These are phyloP conservation scores for Puccinia novopanici DNA, from an alignment of 1,284 basidiomycete species.

Conservation along the genomic window DNA sequence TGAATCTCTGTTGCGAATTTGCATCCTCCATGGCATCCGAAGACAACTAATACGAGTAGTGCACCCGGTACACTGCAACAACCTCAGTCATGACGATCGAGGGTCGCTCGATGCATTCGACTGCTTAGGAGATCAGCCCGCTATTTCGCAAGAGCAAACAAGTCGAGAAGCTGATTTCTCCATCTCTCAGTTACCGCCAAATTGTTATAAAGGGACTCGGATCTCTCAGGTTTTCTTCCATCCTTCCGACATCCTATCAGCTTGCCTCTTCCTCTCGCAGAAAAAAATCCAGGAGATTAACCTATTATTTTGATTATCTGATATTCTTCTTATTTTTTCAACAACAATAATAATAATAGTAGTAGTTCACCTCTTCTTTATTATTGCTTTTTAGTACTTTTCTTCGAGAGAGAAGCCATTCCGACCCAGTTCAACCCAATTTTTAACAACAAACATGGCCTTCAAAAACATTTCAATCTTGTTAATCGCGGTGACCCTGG, in stretches of 20 bases:
- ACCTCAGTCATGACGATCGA: conserved; percentile 11
- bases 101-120: background rate
- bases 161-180: background rate
- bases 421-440: background rate
- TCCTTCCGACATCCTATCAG: conserved; percentile 2
- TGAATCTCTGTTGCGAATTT: background rate
- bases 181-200: background rate
- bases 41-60: background rate
- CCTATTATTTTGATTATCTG: background rate
- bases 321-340: background rate
- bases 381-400: background rate
- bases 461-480: conserved; percentile 22
- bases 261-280: background rate
- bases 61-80: background rate
- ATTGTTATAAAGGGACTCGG: background rate
- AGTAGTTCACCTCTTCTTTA: background rate
- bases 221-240: background rate
- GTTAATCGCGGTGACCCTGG: background rate
- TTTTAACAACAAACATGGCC: background rate
- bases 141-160: background rate
- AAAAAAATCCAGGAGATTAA: conserved; percentile 20
- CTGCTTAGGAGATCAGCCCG: conserved; percentile 2
- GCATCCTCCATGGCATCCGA: background rate
- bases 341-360: no score
- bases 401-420: background rate